Evolutionary conservation across 202 grass and related monocot species (phyloP).

Genomic region (Carex arenaria): DNA sequence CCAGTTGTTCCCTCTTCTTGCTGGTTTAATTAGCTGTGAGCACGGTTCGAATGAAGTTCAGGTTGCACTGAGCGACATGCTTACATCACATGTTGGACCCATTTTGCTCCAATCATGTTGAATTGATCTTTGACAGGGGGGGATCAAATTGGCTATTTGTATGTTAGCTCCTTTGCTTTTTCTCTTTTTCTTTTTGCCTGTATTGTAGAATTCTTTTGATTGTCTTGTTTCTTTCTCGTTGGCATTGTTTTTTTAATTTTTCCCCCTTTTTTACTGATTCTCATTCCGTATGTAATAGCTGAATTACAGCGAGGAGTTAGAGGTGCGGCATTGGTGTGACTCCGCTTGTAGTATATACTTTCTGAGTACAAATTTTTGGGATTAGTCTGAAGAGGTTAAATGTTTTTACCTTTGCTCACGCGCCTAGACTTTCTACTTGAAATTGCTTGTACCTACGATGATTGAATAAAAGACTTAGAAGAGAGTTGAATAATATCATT

Average conservation of each 20-base stretch:
- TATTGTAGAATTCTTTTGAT: conserved; percentile 26
- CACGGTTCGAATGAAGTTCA: conserved; percentile 94
- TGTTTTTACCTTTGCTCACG: neutral
- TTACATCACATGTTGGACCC: conserved; percentile 71
- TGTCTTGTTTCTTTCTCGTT: conserved; percentile 9
- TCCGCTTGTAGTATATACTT: neutral
- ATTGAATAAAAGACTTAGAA: neutral
- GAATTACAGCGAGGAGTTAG: conserved; percentile 13
- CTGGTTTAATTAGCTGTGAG: conserved; percentile 85
- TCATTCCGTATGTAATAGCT: conserved; percentile 7
- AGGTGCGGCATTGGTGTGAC: neutral
- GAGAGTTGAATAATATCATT: neutral
- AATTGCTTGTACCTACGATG: neutral
- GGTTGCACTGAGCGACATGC: conserved; percentile 83
- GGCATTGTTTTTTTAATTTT: neutral
- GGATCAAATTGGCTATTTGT: conserved; percentile 1
- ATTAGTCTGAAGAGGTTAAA: conserved; percentile 1
- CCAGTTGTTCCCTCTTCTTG: conserved; percentile 81
- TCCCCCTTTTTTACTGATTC: neutral
- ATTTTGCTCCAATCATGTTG: conserved; percentile 78
- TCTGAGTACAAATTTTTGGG: neutral
- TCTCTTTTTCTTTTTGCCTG: neutral
- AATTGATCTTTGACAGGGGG: neutral
- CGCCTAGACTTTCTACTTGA: neutral
- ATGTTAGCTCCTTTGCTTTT: neutral